Base-by-base conservation (phyloP, 148 eudicot genomes). In the Silene latifolia region DNA sequence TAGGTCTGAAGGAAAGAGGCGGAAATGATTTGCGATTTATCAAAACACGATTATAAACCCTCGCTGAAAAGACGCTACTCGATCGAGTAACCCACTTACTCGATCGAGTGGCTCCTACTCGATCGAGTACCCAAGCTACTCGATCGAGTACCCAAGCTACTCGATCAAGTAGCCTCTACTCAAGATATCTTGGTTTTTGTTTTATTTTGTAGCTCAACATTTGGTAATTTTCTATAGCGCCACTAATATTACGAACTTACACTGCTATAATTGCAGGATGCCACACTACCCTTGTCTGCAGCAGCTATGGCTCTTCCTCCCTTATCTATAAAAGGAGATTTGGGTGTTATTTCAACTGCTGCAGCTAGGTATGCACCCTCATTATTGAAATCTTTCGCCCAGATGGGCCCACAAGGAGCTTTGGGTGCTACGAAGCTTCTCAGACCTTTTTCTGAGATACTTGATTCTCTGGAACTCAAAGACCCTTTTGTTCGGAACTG, bases 281-380 rank as follows among this genome's bases (percentile, higher is more conserved):
- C 93, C 47, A 90, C 92, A 85, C 82, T 92, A 61, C 97, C 98
- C 8, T 48, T 95, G 75, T 95, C 98, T 68, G 81, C 90, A 70
- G 97, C 98, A 73, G 98, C 98, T 67, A 95, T 95, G 97, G 96
- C 97, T 75, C 88, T 92, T 67, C 97, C 98, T 63, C 98, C 98
- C 72, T 73, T 95, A 76, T 92, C 98, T 17, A 90, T 95, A 10
- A 83, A 97, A 79, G 97, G 97, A 23, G 98, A 95, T 82, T 67
- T 81, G 76, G 98, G 97, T 68, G 96, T 92, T 80, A 81, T 95
- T 76, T 88, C 93, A 76, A 92, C 98, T 74, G 96, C 96, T 80
- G 96, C 86, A 65, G 82, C 88, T 77, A 84, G 98, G 84, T 95
- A 92, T 73, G 97, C 87, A 11, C 96, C 97, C 59, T 89, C 96